phyloP scores from a whole-genome alignment of 1,139 yeast species.

The Waltiozyma sp. region DNA sequence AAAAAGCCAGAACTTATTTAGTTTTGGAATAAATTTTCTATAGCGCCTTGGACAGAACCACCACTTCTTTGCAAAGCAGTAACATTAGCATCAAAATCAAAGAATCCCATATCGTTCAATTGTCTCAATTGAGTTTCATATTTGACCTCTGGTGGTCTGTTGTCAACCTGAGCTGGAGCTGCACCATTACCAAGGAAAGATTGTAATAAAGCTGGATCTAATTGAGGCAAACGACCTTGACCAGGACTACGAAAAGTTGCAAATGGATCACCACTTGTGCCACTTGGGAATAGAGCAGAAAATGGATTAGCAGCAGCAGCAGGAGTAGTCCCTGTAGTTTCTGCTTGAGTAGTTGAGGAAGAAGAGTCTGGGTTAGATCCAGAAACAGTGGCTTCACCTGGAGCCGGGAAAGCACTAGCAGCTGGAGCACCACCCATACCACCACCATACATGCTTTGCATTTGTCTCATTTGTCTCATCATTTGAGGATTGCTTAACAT shows the following conservation, averaged over 20 bases:
- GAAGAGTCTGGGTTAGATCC: conserved; percentile 16
- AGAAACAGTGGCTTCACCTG: conserved; percentile 16
- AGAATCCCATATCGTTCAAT: conserved; percentile 92
- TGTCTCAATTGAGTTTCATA: conserved; percentile 86
- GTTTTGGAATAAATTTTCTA: conserved; percentile 66
- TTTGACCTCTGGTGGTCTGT: conserved; percentile 91
- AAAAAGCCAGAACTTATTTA: not conserved
- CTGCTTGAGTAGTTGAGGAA: conserved; percentile 15
- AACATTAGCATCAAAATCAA: conserved; percentile 84
- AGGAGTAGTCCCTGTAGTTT: conserved; percentile 8
- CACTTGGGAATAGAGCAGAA: conserved; percentile 28
- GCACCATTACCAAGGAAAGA: conserved; percentile 31
- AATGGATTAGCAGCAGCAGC: conserved; percentile 9
- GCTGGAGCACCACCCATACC: conserved; percentile 9
- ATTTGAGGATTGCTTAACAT: conserved; percentile 81
- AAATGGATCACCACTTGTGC: conserved; percentile 12
- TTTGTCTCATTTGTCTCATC: conserved; percentile 72
- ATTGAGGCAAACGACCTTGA: conserved; percentile 24
- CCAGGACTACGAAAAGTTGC: conserved; percentile 18
- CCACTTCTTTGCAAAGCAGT: conserved; percentile 90
- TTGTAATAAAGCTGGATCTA: conserved; percentile 29
- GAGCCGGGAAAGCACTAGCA: conserved; percentile 24
- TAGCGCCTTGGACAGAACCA: conserved; percentile 95
- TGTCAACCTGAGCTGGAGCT: conserved; percentile 44
- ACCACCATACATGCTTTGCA: conserved; percentile 43